phyloP scores from a whole-genome alignment of 768 basidiomycete species.

The Suillus tomentosus region DNA sequence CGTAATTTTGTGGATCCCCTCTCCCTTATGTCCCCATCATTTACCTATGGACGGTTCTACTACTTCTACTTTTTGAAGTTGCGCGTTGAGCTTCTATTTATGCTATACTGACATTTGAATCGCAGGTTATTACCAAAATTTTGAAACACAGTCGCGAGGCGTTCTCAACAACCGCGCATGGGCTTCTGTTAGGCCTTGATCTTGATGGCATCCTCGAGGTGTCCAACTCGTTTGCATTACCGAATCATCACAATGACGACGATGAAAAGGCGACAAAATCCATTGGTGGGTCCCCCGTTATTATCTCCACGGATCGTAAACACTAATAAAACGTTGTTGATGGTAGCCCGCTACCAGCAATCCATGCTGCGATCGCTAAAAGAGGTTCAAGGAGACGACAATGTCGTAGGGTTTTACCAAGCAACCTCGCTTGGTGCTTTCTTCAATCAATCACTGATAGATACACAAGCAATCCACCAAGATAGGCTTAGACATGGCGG shows the following conservation, averaged over 20 bases:
- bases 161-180: conserved; percentile 71
- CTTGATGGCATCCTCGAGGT: conserved; percentile 89
- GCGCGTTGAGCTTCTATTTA: background rate
- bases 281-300: conserved; percentile 51
- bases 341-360: conserved; percentile 74
- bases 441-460: conserved; percentile 77
- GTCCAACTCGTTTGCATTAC: conserved; percentile 87
- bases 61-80: conserved; percentile 6
- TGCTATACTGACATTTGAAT: conserved; percentile 19
- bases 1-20: conserved; percentile 30
- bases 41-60: background rate
- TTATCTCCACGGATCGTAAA: conserved; percentile 11
- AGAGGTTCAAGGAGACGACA: conserved; percentile 90
- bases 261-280: conserved; percentile 82
- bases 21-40: background rate
- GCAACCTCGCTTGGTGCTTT: conserved; percentile 85
- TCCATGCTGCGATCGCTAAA: conserved; percentile 86
- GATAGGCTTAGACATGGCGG: conserved; percentile 86
- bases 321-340: conserved; percentile 13
- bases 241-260: conserved; percentile 70
- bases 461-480: conserved; percentile 84
- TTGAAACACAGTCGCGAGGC: conserved; percentile 89
- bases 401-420: conserved; percentile 93
- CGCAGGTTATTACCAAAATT: conserved; percentile 89
- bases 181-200: conserved; percentile 88